Conservation (phyloP, 495 filamentous ascomycete genomes). For the Tuber umbilicatum region DNA sequence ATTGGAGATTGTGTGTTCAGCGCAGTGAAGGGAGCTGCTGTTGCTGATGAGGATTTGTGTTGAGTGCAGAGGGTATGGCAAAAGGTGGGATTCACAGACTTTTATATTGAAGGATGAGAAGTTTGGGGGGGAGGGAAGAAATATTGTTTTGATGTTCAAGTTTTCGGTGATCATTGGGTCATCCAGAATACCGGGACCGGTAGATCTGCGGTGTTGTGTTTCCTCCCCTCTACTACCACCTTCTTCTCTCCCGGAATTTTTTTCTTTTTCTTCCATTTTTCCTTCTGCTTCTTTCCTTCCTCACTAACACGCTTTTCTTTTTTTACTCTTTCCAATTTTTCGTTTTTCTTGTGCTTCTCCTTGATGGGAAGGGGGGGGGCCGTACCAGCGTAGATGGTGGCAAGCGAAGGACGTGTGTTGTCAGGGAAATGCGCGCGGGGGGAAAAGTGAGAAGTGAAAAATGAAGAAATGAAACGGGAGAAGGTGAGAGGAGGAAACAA, state of each 20-base stretch:
- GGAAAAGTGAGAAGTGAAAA: conserved; percentile 39
- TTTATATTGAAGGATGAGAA: conserved; percentile 26
- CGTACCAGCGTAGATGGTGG: conserved; percentile 22
- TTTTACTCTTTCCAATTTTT: conserved; percentile 20
- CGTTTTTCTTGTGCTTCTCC: conserved; percentile 20
- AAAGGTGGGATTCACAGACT: conserved; percentile 31
- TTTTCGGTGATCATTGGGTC: conserved; percentile 21
- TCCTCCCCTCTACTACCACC: conserved; percentile 14
- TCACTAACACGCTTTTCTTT: background rate
- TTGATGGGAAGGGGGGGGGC: conserved; percentile 2
- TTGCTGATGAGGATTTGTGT: conserved; percentile 31
- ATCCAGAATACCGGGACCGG: conserved; percentile 32
- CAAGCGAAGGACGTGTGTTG: conserved; percentile 26
- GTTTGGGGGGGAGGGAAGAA: conserved; percentile 10
- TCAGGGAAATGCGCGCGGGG: conserved; percentile 26
- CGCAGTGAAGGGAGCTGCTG: background rate
- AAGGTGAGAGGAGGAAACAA: conserved; percentile 18
- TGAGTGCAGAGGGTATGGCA: conserved; percentile 16
- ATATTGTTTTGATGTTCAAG: conserved; percentile 13
- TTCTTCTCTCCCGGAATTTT: conserved; percentile 21
- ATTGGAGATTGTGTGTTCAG: background rate
- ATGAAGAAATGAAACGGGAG: conserved; percentile 10
- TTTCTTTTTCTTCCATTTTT: conserved; percentile 12
- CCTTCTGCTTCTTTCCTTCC: conserved; percentile 21
- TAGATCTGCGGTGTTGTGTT: conserved; percentile 31